Evolutionary conservation across 75 land plant genomes (phyloP).

Genomic region (Chamaecyparis obtusa): DNA sequence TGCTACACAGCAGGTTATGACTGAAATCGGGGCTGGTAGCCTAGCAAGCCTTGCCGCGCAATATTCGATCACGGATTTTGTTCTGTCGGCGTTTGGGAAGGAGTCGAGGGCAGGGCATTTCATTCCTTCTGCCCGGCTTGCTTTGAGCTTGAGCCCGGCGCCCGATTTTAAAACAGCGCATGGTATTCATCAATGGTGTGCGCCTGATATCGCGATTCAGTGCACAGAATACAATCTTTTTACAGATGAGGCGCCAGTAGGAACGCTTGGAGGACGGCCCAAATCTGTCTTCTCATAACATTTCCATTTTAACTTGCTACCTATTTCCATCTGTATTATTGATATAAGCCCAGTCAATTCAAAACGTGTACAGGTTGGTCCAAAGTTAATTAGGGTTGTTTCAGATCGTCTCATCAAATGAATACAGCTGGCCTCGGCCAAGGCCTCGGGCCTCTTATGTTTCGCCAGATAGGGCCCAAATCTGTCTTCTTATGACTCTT

Average conservation of each 20-base stretch:
- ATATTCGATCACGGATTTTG: conserved; percentile 38
- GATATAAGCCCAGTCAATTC: too few relatives aligned
- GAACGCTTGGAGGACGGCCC: too few relatives aligned
- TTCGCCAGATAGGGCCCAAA: background rate
- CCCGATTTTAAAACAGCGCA: conserved; percentile 52
- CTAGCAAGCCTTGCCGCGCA: conserved; percentile 30
- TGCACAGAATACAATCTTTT: background rate
- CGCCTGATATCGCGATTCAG: conserved; percentile 19
- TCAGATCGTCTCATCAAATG: too few relatives aligned
- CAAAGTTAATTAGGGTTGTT: too few relatives aligned
- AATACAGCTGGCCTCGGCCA: too few relatives aligned
- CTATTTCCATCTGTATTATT: too few relatives aligned
- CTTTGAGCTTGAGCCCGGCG: conserved; percentile 17
- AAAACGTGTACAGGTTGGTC: too few relatives aligned
- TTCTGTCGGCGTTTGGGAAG: conserved; percentile 29
- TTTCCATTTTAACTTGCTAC: too few relatives aligned
- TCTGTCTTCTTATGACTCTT: background rate
- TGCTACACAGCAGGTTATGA: conserved; percentile 45
- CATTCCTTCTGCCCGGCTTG: conserved; percentile 53
- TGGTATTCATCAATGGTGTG: conserved; percentile 76
- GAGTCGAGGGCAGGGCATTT: conserved; percentile 38
- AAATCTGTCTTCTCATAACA: conserved; percentile 15
- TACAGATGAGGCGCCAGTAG: background rate
- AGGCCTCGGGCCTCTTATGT: too few relatives aligned
- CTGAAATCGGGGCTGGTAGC: conserved; percentile 39